Evolutionary conservation across 305 asterid species (phyloP).

Genomic region (Rubia tinctorum): DNA sequence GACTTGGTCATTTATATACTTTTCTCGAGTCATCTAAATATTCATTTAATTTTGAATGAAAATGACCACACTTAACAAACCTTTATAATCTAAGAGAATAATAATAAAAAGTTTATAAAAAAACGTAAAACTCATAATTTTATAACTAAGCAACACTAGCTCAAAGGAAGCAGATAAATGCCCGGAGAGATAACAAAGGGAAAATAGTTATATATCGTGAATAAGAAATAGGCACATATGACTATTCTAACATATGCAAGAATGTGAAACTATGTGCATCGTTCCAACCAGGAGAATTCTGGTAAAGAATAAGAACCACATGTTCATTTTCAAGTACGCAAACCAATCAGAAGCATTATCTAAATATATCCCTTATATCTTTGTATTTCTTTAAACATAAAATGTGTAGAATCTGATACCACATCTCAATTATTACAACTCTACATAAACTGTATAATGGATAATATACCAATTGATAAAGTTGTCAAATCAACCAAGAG

Average conservation of each 20-base stretch:
- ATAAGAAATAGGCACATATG: neutral
- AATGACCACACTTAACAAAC: too few species aligned
- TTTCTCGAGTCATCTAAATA: too few species aligned
- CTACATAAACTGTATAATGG: neutral
- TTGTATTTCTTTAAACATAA: neutral
- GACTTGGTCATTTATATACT: too few species aligned
- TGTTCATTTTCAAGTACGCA: neutral
- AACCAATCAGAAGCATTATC: neutral
- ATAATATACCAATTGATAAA: neutral
- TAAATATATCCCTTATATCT: neutral
- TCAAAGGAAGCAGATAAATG: too few species aligned
- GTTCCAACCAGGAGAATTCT: neutral
- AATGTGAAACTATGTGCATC: neutral
- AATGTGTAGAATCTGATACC: neutral
- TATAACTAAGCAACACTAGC: neutral
- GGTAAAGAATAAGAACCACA: neutral
- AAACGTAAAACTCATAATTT: neutral
- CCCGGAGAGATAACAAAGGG: neutral
- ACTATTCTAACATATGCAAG: neutral
- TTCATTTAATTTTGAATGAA: too few species aligned
- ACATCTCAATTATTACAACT: neutral
- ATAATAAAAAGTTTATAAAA: too few species aligned
- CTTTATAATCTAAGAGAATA: too few species aligned
- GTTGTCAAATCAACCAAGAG: neutral
- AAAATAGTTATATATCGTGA: neutral